These are phyloP conservation scores for Calonectria multiphialidica DNA, from an alignment of 2,329 filamentous ascomycete species.

Conservation along the genomic window DNA sequence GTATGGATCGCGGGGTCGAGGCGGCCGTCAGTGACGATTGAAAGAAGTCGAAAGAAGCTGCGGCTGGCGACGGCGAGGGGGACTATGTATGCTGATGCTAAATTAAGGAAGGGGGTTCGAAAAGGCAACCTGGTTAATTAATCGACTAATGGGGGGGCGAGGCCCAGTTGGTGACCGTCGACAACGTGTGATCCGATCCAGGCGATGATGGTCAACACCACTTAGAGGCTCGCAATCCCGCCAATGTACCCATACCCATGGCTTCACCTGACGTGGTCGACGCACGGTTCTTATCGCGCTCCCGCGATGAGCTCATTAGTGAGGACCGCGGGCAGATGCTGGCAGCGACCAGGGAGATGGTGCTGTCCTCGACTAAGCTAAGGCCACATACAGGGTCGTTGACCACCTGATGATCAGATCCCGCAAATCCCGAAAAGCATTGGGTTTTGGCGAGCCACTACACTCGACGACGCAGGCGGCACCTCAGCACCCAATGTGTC, in stretches of 20 bases:
- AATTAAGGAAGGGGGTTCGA: constrained; percentile 25
- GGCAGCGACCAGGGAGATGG: constrained; percentile 34
- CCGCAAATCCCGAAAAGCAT: constrained; percentile 34
- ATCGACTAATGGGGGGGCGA: constrained; percentile 34
- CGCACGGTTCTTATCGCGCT: constrained; percentile 43
- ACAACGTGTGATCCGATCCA: constrained; percentile 46
- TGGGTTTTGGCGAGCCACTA: constrained; percentile 31
- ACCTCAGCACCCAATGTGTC: constrained; percentile 28
- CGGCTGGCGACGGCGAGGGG: constrained; percentile 20
- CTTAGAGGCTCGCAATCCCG: constrained; percentile 40
- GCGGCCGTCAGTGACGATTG: not conserved
- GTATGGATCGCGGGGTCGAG: constrained; percentile 20
- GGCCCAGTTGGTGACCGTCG: constrained; percentile 36
- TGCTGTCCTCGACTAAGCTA: constrained; percentile 35
- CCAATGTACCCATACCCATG: constrained; percentile 43
- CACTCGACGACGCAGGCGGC: constrained; percentile 30
- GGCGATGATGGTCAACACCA: constrained; percentile 45
- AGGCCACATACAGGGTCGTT: constrained; percentile 36
- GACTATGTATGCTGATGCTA: constrained; percentile 16
- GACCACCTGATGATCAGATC: constrained; percentile 42
- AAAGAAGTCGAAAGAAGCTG: constrained; percentile 20
- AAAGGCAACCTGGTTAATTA: constrained; percentile 36
- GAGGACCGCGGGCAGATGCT: constrained; percentile 42
- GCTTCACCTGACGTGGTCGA: constrained; percentile 46
- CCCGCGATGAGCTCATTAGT: constrained; percentile 43